Evolutionary conservation across 441 rosid species (phyloP), one percentile per base, ranked within the genome.

Genomic region (Adansonia rubrostipa): DNA sequence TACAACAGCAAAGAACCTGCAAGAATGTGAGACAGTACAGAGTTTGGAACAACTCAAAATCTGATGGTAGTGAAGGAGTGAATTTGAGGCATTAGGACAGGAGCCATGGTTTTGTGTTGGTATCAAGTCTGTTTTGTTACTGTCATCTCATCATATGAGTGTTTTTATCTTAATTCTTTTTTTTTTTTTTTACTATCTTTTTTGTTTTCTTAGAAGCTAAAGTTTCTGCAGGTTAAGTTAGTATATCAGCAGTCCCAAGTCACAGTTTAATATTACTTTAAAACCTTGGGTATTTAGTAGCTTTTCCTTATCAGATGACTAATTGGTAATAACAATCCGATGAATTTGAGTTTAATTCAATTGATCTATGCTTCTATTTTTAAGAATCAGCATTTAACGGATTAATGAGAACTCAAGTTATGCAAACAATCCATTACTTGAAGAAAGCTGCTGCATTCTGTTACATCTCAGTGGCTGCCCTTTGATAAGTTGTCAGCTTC

Each of bases 1-100:
- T 45, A 7, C 53, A 75, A 53, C 69, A 50, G n/a, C 9, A 61
- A 74, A 56, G 60, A 62, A 78, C 20, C 64, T 69, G 48, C 82
- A 79, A 72, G 87, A 85, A 82, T 40, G 62, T 4, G 87, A 82
- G 62, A 83, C 82, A 33, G 82, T 83, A 76, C 84, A 81, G 81
- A 78, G 80, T 81, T 75, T 93, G 85, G 92, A 85, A 80, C 86
- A 88, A 79, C 93, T 91, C 70, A 85, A 85, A 74, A 83, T 93
- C 80, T 92, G 87, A 88, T 56, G 79, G 17, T 45, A 67, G 76
- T 71, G 53, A 61, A 42, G 74, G 78, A 54, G 65, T 44, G 4
- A 15, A 57, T 71, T 42, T 24, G 63, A 78, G 33, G 33, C 71
- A 67, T 47, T 76, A 79, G 81, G 84, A 81, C 68, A 76, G 20